Percentiles rank a stretch among this genome's conserved stretches.
Conservation (phyloP, 495 filamentous ascomycete species). For the Penicillium flavigenum region DNA sequence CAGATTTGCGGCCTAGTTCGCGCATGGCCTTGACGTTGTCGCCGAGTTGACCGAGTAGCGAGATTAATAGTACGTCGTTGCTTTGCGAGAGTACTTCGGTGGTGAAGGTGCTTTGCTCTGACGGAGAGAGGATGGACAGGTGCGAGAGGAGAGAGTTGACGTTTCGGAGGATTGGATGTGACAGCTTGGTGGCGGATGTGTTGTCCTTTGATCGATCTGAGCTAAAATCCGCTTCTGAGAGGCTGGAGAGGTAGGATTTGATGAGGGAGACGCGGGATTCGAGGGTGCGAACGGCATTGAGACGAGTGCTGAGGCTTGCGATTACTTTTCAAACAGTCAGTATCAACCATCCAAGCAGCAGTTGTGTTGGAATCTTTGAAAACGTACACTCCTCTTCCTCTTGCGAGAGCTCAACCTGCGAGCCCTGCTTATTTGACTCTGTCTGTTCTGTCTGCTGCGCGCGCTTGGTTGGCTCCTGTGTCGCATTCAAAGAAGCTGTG, state of each 20-base stretch:
- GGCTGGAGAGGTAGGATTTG: slow-evolving; percentile 71
- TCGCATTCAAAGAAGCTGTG: slow-evolving; percentile 58
- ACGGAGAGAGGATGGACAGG: slow-evolving; percentile 52
- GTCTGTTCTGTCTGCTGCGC: slow-evolving; percentile 28
- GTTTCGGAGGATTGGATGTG: slow-evolving; percentile 57
- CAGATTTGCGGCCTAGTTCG: slow-evolving; percentile 71
- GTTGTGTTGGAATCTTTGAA: not conserved
- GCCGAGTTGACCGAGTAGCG: slow-evolving; percentile 66
- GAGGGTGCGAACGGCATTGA: slow-evolving; percentile 90
- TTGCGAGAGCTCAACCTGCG: slow-evolving; percentile 55
- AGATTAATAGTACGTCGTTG: slow-evolving; percentile 75
- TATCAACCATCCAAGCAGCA: slow-evolving; percentile 8
- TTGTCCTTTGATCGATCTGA: slow-evolving; percentile 34
- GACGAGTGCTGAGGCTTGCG: slow-evolving; percentile 73
- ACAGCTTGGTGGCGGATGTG: slow-evolving; percentile 23
- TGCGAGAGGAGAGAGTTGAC: slow-evolving; percentile 55
- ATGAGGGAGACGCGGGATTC: slow-evolving; percentile 80
- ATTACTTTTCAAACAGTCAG: slow-evolving; percentile 50
- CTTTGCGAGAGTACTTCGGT: slow-evolving; percentile 66
- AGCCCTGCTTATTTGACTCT: slow-evolving; percentile 41
- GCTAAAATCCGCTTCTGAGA: slow-evolving; percentile 58
- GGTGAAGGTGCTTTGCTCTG: slow-evolving; percentile 55
- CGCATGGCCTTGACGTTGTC: slow-evolving; percentile 63
- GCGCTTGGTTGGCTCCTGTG: slow-evolving; percentile 15
- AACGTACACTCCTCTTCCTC: slow-evolving; percentile 74